Evolutionary conservation across 1,284 basidiomycete species (phyloP).

Genomic region (Sutorius eximius): DNA sequence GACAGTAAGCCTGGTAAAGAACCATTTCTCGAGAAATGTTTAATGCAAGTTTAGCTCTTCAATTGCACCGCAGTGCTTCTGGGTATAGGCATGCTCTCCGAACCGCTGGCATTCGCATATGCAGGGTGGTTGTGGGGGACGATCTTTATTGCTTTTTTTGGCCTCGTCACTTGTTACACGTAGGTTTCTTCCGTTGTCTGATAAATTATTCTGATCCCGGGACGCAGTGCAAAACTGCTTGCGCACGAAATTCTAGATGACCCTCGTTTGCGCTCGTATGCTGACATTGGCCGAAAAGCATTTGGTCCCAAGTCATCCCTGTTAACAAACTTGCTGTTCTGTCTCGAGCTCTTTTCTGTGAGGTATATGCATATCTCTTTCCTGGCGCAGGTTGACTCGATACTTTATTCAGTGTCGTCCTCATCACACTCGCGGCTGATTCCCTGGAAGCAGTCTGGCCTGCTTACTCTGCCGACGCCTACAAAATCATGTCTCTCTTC

Average conservation of each 20-base stretch:
- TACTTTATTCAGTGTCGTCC: slow-evolving; percentile 59
- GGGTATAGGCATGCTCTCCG: slow-evolving; percentile 88
- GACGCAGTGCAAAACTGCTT: slow-evolving; percentile 76
- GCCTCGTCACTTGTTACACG: slow-evolving; percentile 85
- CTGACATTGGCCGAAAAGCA: slow-evolving; percentile 86
- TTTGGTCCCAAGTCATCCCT: slow-evolving; percentile 74
- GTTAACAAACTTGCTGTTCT: slow-evolving; percentile 76
- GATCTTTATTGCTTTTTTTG: slow-evolving; percentile 74
- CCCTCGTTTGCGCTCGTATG: slow-evolving; percentile 74
- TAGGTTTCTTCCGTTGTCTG: slow-evolving; percentile 40
- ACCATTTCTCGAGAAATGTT: neutral
- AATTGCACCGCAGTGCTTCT: slow-evolving; percentile 86
- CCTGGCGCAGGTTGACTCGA: neutral
- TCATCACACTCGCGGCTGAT: slow-evolving; percentile 86
- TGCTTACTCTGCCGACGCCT: slow-evolving; percentile 62
- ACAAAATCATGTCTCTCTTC: slow-evolving; percentile 73
- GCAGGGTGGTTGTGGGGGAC: slow-evolving; percentile 85
- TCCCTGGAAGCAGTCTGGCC: slow-evolving; percentile 77
- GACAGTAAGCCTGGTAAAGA: slow-evolving; percentile 56
- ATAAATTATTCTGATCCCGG: slow-evolving; percentile 2
- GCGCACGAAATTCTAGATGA: slow-evolving; percentile 75
- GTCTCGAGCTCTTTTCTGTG: slow-evolving; percentile 81
- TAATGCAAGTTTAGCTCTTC: slow-evolving; percentile 61
- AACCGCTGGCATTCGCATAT: slow-evolving; percentile 85
- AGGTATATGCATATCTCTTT: slow-evolving; percentile 47